Percentiles rank a stretch among this genome's conserved stretches.
phyloP scores from a whole-genome alignment of 2,329 filamentous ascomycete genomes.

The Thelonectria olida region DNA sequence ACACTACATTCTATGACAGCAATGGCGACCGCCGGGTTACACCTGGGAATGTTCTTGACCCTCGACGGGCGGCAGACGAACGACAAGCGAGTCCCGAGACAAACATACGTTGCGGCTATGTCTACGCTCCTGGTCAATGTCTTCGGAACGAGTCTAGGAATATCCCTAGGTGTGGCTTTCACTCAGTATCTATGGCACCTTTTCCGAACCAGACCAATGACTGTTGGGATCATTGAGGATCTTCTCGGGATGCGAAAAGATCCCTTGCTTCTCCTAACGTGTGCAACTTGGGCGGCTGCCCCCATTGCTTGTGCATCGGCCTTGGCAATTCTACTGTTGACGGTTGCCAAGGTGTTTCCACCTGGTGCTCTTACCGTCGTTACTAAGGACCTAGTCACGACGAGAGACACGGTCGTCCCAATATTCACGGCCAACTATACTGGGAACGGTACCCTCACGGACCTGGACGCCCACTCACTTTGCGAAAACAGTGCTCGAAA shows the following conservation, averaged over 20 bases:
- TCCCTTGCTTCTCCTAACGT: not conserved
- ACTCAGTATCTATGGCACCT: conserved; percentile 3
- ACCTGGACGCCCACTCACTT: not conserved
- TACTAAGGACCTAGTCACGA: not conserved
- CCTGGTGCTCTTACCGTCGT: conserved; percentile 5
- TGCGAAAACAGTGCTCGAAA: not conserved
- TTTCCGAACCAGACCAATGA: conserved; percentile 2
- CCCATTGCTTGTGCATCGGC: not conserved
- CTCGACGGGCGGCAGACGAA: not conserved
- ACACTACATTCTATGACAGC: no score
- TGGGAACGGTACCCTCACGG: not conserved
- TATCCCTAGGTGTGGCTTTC: not conserved
- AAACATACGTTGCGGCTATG: not conserved
- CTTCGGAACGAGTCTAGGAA: not conserved
- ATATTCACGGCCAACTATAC: not conserved
- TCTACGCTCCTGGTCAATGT: not conserved
- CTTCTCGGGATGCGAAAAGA: not conserved
- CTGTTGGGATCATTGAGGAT: not conserved
- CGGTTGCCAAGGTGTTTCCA: conserved; percentile 3
- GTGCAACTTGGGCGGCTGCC: not conserved
- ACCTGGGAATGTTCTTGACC: not conserved
- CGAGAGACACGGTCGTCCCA: not conserved
- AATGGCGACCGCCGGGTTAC: no score
- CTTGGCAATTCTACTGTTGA: not conserved
- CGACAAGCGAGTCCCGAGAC: not conserved